These are phyloP conservation scores for Brettanomyces bruxellensis DNA, from an alignment of 805 yeast species.

Conservation along the genomic window DNA sequence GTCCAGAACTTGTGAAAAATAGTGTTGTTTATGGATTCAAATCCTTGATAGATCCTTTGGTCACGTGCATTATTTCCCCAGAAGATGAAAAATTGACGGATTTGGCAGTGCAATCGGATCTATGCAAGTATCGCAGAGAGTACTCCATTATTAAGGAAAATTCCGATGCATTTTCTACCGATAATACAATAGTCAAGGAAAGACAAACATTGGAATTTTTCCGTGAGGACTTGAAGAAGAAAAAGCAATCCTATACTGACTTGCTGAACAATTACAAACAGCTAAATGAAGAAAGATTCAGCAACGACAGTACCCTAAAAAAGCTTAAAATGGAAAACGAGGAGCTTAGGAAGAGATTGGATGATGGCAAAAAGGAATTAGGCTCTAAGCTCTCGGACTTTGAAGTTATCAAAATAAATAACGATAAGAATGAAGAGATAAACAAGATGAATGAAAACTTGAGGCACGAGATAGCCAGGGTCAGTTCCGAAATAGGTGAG, in stretches of 20 bases:
- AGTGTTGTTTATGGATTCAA: constrained; percentile 17
- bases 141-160: constrained; percentile 3
- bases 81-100: background rate
- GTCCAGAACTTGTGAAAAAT: constrained; percentile 10
- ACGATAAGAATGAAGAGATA: constrained; percentile 23
- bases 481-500: constrained; percentile 12
- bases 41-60: constrained; percentile 14
- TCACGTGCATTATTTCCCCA: background rate
- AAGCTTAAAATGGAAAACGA: constrained; percentile 13
- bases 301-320: constrained; percentile 15
- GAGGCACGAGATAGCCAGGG: constrained; percentile 17
- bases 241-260: constrained; percentile 17
- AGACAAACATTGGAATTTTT: constrained; percentile 7
- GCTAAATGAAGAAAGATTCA: constrained; percentile 24
- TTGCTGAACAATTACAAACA: constrained; percentile 25
- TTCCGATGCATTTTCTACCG: background rate
- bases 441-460: constrained; percentile 19
- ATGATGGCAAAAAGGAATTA: constrained; percentile 10
- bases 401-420: constrained; percentile 24
- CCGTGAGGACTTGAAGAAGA: constrained; percentile 8
- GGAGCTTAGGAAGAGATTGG: constrained; percentile 9
- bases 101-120: constrained; percentile 1
- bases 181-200: constrained; percentile 5
- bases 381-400: constrained; percentile 19
- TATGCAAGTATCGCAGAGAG: constrained; percentile 7